phyloP scores from a whole-genome alignment of 2,329 filamentous ascomycete species.

The Fusarium nanum region DNA sequence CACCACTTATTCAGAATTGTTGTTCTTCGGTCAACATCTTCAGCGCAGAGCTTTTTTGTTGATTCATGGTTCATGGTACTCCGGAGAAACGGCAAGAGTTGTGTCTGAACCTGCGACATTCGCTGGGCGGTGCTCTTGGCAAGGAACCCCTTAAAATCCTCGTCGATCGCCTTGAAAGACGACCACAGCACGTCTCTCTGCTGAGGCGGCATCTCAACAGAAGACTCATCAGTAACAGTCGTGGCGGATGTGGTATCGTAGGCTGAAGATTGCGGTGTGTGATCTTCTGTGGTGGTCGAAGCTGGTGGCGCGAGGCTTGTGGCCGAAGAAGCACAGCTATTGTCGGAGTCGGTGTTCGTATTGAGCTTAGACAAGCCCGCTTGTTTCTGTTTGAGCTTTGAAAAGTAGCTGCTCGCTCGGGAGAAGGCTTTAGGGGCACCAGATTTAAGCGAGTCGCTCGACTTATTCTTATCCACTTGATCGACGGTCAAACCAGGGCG shows the following conservation, averaged over 20 bases:
- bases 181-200: slow-evolving; percentile 66
- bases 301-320: slow-evolving; percentile 59
- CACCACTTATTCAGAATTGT: slow-evolving; percentile 92
- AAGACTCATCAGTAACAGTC: slow-evolving; percentile 58
- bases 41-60: slow-evolving; percentile 71
- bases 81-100: slow-evolving; percentile 81
- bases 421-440: slow-evolving; percentile 54
- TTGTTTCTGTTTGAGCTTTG: slow-evolving; percentile 61
- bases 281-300: slow-evolving; percentile 52
- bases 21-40: slow-evolving; percentile 84
- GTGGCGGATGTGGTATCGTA: slow-evolving; percentile 54
- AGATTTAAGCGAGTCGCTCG: slow-evolving; percentile 53
- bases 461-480: slow-evolving; percentile 41
- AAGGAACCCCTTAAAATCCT: slow-evolving; percentile 68
- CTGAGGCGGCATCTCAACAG: slow-evolving; percentile 56
- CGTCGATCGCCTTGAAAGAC: slow-evolving; percentile 65
- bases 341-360: slow-evolving; percentile 54
- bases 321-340: slow-evolving; percentile 61
- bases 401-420: slow-evolving; percentile 62
- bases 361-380: slow-evolving; percentile 55
- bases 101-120: slow-evolving; percentile 77
- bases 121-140: slow-evolving; percentile 79
- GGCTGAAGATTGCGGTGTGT: slow-evolving; percentile 54
- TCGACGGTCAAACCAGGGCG: slow-evolving; percentile 47
- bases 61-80: slow-evolving; percentile 76